Evolutionary conservation across 1,284 basidiomycete species (phyloP).

Genomic region (Leccinum glutinopallens): DNA sequence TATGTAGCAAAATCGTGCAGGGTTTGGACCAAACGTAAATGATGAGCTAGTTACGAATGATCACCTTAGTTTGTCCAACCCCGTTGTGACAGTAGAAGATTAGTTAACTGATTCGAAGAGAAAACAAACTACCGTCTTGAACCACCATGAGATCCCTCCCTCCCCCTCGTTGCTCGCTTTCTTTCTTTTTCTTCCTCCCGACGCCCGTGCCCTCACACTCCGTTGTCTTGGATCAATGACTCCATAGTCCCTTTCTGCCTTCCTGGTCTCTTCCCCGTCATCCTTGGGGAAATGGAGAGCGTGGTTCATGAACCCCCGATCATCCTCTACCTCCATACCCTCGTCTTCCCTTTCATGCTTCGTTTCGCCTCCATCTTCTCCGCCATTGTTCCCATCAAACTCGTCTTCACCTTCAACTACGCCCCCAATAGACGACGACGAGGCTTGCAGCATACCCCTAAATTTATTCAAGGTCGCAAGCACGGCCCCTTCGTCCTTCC

Average conservation of each 20-base stretch:
- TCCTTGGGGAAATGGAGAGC: slow-evolving; percentile 79
- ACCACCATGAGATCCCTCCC: slow-evolving; percentile 19
- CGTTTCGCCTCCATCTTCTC: slow-evolving; percentile 19
- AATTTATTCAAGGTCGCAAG: slow-evolving; percentile 74
- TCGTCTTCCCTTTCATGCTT: slow-evolving; percentile 45
- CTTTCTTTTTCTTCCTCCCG: slow-evolving; percentile 70
- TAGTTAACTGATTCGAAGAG: not conserved
- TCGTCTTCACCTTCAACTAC: slow-evolving; percentile 40
- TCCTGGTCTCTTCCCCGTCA: slow-evolving; percentile 69
- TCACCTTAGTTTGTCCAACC: not conserved
- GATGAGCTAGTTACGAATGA: not conserved
- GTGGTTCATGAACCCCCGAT: slow-evolving; percentile 80
- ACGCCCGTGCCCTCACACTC: slow-evolving; percentile 57
- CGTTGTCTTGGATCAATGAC: slow-evolving; percentile 81
- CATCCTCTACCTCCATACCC: slow-evolving; percentile 80
- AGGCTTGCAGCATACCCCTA: slow-evolving; percentile 64
- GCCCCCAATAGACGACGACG: slow-evolving; percentile 32
- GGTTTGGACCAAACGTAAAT: not conserved
- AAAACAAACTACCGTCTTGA: slow-evolving; percentile 27
- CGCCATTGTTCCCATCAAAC: slow-evolving; percentile 25
- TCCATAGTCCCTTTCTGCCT: slow-evolving; percentile 89
- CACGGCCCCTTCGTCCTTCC: slow-evolving; percentile 77
- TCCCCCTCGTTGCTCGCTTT: slow-evolving; percentile 45
- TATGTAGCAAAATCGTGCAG: not conserved
- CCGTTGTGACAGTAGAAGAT: not conserved